Evolutionary conservation across 352 stramenopile genomes (phyloP).

Genomic region (Pythium sp.): DNA sequence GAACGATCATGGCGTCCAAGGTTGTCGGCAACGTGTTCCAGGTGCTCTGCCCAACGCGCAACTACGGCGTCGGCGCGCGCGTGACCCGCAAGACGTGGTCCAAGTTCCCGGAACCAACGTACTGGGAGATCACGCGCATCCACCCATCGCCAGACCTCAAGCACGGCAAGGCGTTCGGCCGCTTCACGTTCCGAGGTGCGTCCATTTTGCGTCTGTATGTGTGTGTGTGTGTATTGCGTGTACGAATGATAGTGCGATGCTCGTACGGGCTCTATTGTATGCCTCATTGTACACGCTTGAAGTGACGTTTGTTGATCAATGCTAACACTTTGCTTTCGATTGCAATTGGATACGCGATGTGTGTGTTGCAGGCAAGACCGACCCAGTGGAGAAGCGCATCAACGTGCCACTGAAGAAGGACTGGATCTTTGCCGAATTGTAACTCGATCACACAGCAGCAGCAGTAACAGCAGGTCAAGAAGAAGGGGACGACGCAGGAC

Average conservation of each 20-base stretch:
- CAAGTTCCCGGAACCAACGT: slow-evolving; percentile 70
- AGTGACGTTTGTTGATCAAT: background rate
- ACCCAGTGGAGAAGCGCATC: slow-evolving; percentile 70
- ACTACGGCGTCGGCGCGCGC: slow-evolving; percentile 67
- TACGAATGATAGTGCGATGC: background rate
- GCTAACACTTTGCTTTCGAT: background rate
- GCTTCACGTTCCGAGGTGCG: slow-evolving; percentile 79
- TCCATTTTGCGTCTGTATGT: slow-evolving; percentile 5
- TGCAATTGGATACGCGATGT: background rate
- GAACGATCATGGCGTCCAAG: slow-evolving; percentile 33
- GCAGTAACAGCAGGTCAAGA: background rate
- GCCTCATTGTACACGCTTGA: background rate
- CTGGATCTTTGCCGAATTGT: slow-evolving; percentile 36
- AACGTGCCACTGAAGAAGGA: slow-evolving; percentile 78
- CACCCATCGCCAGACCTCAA: slow-evolving; percentile 72
- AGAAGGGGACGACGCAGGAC: background rate
- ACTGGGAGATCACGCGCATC: slow-evolving; percentile 81
- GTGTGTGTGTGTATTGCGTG: background rate
- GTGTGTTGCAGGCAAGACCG: slow-evolving; percentile 51
- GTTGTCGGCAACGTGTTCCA: slow-evolving; percentile 70
- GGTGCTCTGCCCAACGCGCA: slow-evolving; percentile 59
- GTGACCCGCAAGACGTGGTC: slow-evolving; percentile 77
- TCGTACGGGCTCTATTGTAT: background rate
- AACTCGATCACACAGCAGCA: background rate
- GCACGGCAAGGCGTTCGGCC: slow-evolving; percentile 83